Percentiles rank a stretch among this genome's conserved stretches.
phyloP scores from a whole-genome alignment of 2,329 filamentous ascomycete species.

The Meredithiella fracta region DNA sequence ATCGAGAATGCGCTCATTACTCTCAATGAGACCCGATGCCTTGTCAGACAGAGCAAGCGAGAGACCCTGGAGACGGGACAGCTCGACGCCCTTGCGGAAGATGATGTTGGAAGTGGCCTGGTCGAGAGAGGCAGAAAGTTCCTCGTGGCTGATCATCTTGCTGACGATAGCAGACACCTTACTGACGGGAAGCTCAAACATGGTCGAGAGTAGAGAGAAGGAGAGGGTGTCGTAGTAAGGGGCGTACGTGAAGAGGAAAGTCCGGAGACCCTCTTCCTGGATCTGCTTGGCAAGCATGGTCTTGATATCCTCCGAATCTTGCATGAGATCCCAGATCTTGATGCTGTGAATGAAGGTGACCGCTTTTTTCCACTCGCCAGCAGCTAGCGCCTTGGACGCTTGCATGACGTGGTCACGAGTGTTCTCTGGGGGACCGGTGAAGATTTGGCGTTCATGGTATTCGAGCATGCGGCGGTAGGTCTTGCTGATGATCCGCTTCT shows the following conservation, averaged over 20 bases:
- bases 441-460: constrained; percentile 98
- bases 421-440: constrained; percentile 96
- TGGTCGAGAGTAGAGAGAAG: constrained; percentile 64
- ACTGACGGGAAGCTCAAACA: constrained; percentile 86
- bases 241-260: constrained; percentile 98
- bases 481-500: constrained; percentile 97
- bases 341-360: constrained; percentile 88
- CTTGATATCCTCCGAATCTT: constrained; percentile 85
- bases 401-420: constrained; percentile 99
- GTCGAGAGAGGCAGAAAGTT: constrained; percentile 87
- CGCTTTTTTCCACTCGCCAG: constrained; percentile 97
- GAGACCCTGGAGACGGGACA: constrained; percentile 86
- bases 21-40: constrained; percentile 87
- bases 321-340: constrained; percentile 99
- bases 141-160: constrained; percentile 99
- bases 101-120: constrained; percentile 95
- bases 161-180: constrained; percentile 92
- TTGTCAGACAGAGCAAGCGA: constrained; percentile 91
- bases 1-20: constrained; percentile 92
- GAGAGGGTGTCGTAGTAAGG: constrained; percentile 97
- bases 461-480: constrained; percentile 98
- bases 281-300: constrained; percentile 94
- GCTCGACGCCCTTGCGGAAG: constrained; percentile 98
- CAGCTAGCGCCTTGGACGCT: constrained; percentile 88
- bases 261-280: constrained; percentile 93